A percentile compares a stretch with the other conserved stretches of the same genome.
phyloP scores from a whole-genome alignment of 108 stramenopile genomes.

The Cyclotella atomus region DNA sequence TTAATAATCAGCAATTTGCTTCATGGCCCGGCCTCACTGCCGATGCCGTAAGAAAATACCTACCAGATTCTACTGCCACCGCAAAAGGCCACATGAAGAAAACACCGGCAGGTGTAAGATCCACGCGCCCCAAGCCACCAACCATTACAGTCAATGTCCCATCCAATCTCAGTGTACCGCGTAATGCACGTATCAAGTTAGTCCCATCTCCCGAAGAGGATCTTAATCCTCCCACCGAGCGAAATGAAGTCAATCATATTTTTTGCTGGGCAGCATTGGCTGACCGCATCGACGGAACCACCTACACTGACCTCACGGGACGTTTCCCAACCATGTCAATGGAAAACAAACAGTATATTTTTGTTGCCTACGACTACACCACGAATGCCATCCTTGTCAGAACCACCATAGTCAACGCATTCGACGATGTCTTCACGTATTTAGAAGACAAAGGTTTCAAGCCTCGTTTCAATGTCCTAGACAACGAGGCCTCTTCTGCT shows the following conservation, averaged over 20 bases:
- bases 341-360: background rate
- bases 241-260: background rate
- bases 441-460: background rate
- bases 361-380: background rate
- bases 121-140: background rate
- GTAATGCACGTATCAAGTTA: no score
- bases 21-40: slow-evolving; percentile 9
- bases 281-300: background rate
- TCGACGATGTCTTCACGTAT: background rate
- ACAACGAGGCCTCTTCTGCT: background rate
- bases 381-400: background rate
- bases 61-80: slow-evolving; percentile 12
- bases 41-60: slow-evolving; percentile 18
- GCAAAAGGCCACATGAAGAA: slow-evolving; percentile 22
- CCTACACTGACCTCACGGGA: background rate
- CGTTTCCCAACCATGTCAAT: background rate
- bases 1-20: slow-evolving; percentile 8
- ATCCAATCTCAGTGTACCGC: no score
- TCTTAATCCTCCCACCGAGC: background rate
- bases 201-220: no score
- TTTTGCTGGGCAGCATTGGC: background rate
- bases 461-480: background rate
- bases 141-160: no score
- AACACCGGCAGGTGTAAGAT: background rate
- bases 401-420: background rate